A percentile compares a stretch with the other conserved stretches of the same genome.
phyloP scores from a whole-genome alignment of 139 green algal genomes.

The Chlamydomonas sp. region DNA sequence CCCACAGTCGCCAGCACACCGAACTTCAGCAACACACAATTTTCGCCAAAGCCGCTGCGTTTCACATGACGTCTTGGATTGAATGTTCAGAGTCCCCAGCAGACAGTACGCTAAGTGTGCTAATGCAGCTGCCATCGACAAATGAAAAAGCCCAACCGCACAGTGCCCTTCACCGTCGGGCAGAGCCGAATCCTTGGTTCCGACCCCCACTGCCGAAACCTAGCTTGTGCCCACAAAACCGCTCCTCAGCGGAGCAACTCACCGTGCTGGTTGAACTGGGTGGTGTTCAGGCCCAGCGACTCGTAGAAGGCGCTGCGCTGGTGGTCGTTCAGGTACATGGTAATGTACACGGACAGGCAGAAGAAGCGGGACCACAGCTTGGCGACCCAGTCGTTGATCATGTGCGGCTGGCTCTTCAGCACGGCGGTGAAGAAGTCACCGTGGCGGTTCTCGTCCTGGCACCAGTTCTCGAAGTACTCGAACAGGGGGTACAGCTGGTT shows the following conservation, averaged over 20 bases:
- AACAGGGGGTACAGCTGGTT: constrained; percentile 99
- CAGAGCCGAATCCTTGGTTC: too few relatives aligned
- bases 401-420: constrained; percentile 61
- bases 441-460: constrained; percentile 92
- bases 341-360: constrained; percentile 99
- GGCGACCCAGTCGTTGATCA: constrained; percentile 66
- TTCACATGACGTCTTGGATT: too few relatives aligned
- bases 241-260: neutral
- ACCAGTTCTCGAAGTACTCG: constrained; percentile 99
- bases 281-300: constrained; percentile 94
- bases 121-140: too few relatives aligned
- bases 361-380: constrained; percentile 98
- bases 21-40: too few relatives aligned
- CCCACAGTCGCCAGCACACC: too few relatives aligned
- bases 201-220: too few relatives aligned
- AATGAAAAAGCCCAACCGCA: too few relatives aligned
- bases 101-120: too few relatives aligned
- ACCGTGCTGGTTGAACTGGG: constrained; percentile 96
- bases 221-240: too few relatives aligned
- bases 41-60: too few relatives aligned
- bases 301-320: constrained; percentile 93
- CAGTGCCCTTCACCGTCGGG: too few relatives aligned
- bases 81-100: too few relatives aligned
- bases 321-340: constrained; percentile 99
- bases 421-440: constrained; percentile 70